Percentiles rank a stretch among this genome's conserved stretches.
Evolutionary conservation across 345 rosid genomes (phyloP).

Genomic region (Eucalyptus tenuipes): DNA sequence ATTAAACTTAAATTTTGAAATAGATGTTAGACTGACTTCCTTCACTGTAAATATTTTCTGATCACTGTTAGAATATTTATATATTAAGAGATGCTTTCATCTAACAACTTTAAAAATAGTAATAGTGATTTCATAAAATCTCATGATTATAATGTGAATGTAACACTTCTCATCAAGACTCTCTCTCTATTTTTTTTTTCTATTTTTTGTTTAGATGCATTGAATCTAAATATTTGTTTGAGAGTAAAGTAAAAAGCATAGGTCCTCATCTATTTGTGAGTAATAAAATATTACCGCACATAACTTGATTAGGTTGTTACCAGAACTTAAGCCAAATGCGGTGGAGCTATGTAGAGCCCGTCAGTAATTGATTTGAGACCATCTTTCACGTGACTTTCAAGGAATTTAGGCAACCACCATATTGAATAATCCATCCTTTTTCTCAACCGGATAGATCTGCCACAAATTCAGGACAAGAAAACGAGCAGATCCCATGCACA

Average conservation of each 20-base stretch:
- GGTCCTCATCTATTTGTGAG: neutral
- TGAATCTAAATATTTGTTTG: neutral
- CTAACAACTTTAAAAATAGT: neutral
- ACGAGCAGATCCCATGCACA: neutral
- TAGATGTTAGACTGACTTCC: neutral
- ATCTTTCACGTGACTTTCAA: neutral
- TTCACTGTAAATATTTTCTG: neutral
- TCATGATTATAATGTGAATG: neutral
- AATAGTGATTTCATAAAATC: neutral
- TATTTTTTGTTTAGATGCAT: neutral
- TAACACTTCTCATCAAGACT: neutral
- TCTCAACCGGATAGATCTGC: neutral
- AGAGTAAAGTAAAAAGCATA: neutral
- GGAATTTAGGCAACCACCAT: neutral
- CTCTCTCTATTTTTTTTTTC: neutral
- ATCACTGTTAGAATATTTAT: neutral
- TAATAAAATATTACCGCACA: neutral
- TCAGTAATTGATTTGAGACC: neutral
- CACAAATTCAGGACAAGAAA: neutral
- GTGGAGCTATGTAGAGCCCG: neutral
- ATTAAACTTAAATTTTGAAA: neutral
- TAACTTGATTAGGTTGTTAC: neutral
- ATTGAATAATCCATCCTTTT: neutral
- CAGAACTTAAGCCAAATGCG: neutral
- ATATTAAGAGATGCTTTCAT: neutral